phyloP scores from a whole-genome alignment of 192 early-diverging fungal species.

The Backusella australiensis region DNA sequence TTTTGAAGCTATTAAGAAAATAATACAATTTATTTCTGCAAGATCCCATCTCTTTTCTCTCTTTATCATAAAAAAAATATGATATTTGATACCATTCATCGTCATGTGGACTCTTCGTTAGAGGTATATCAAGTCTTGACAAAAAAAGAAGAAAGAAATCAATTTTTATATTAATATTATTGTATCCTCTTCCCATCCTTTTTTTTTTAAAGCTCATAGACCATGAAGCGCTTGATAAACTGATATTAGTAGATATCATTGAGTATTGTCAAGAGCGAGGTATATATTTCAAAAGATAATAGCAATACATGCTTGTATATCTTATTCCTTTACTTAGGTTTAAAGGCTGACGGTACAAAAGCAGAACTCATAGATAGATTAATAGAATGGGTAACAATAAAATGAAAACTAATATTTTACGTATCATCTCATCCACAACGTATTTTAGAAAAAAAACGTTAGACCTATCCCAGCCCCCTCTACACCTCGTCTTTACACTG shows the following conservation, averaged over 20 bases:
- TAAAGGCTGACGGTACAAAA: conserved; percentile 66
- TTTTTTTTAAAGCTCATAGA: conserved; percentile 15
- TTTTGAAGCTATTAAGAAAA: not conserved
- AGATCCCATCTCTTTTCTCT: not conserved
- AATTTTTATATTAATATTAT: not conserved
- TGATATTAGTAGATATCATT: conserved; percentile 67
- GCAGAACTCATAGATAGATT: conserved; percentile 53
- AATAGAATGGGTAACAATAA: conserved; percentile 54
- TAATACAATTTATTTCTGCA: not conserved
- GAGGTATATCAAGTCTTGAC: conserved; percentile 25
- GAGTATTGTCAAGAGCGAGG: conserved; percentile 70
- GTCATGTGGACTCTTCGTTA: conserved; percentile 56
- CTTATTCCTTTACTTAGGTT: not conserved
- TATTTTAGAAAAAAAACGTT: conserved; percentile 57
- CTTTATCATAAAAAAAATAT: not conserved
- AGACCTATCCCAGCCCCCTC: conserved; percentile 65
- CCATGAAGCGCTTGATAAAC: conserved; percentile 54
- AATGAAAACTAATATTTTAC: not conserved
- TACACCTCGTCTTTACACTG: conserved; percentile 57
- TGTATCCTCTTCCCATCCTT: not conserved
- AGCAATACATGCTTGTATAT: not conserved
- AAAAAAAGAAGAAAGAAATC: not conserved
- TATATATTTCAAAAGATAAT: conserved; percentile 4
- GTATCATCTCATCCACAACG: no score
- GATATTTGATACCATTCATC: conserved; percentile 50